A percentile compares a stretch with the other conserved stretches of the same genome.
phyloP scores from a whole-genome alignment of 768 basidiomycete genomes.

The Xerocomus potaroensis region DNA sequence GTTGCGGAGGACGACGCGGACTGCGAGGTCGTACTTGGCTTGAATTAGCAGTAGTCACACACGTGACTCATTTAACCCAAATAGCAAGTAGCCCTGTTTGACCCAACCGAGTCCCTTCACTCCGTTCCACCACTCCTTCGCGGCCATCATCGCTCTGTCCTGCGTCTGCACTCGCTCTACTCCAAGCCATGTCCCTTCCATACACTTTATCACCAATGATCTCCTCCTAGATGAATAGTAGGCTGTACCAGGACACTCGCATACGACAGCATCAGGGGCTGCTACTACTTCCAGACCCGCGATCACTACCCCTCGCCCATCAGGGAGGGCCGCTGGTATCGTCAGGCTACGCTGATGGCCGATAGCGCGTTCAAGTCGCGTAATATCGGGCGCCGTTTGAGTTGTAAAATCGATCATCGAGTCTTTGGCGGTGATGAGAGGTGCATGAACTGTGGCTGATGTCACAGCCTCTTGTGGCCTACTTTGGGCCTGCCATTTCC shows the following conservation, averaged over 20 bases:
- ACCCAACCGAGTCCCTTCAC: conserved; percentile 34
- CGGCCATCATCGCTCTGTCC: conserved; percentile 48
- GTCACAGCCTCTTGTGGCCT: conserved; percentile 40
- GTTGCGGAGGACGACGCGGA: not conserved
- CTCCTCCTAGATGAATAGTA: conserved; percentile 37
- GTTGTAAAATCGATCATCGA: conserved; percentile 15
- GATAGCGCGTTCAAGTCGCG: conserved; percentile 24
- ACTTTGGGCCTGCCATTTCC: conserved; percentile 40
- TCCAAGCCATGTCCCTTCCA: conserved; percentile 45
- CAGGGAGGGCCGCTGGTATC: conserved; percentile 20
- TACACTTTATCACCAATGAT: conserved; percentile 53
- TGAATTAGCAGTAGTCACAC: conserved; percentile 16
- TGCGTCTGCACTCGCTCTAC: conserved; percentile 60
- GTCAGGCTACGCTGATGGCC: conserved; percentile 28
- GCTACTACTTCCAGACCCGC: conserved; percentile 17
- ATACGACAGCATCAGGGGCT: not conserved
- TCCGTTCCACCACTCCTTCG: conserved; percentile 81
- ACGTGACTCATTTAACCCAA: conserved; percentile 9
- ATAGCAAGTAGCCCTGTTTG: conserved; percentile 12
- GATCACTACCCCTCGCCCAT: conserved; percentile 23
- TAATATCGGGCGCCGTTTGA: conserved; percentile 18
- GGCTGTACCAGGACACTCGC: conserved; percentile 37
- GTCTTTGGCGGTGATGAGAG: conserved; percentile 25
- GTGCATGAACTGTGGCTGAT: conserved; percentile 45
- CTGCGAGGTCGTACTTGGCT: not conserved